Conservation (phyloP, 1,284 basidiomycete genomes). For the Volvariella volvacea region DNA sequence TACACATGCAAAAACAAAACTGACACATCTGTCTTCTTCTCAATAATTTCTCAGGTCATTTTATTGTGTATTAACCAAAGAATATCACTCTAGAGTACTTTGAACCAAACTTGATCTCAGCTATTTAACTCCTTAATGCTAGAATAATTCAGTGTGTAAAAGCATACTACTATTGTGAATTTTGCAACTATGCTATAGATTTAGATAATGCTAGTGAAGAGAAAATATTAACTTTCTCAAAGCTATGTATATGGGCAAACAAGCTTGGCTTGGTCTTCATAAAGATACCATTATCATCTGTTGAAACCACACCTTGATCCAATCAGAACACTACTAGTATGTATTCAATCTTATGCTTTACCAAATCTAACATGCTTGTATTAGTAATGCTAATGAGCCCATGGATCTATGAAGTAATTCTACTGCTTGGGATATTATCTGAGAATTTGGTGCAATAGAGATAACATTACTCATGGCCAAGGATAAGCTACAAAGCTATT, state of each 20-base stretch:
- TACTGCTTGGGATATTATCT: slow-evolving; percentile 14
- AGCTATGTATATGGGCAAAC: slow-evolving; percentile 22
- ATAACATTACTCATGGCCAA: slow-evolving; percentile 15
- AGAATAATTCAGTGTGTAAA: slow-evolving; percentile 28
- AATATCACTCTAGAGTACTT: slow-evolving; percentile 23
- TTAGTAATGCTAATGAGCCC: background rate
- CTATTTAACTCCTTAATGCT: slow-evolving; percentile 24
- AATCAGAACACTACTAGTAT: slow-evolving; percentile 2
- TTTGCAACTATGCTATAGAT: slow-evolving; percentile 21
- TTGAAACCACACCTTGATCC: slow-evolving; percentile 23
- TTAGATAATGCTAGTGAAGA: slow-evolving; percentile 21
- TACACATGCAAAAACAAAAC: slow-evolving; percentile 15
- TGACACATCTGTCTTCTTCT: slow-evolving; percentile 20
- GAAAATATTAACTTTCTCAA: slow-evolving; percentile 26
- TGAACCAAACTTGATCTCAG: slow-evolving; percentile 23
- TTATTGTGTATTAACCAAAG: slow-evolving; percentile 13
- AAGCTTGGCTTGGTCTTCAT: slow-evolving; percentile 28
- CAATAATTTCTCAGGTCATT: slow-evolving; percentile 27
- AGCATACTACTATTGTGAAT: slow-evolving; percentile 21
- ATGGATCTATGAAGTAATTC: slow-evolving; percentile 1
- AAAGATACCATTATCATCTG: slow-evolving; percentile 24
- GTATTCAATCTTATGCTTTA: background rate
- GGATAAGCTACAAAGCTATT: slow-evolving; percentile 8
- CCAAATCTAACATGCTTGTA: too few species aligned
- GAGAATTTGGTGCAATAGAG: slow-evolving; percentile 12